Percentiles rank a stretch among this genome's conserved stretches.
Conservation (phyloP, 305 asterid species). For the Salvia sclarea region DNA sequence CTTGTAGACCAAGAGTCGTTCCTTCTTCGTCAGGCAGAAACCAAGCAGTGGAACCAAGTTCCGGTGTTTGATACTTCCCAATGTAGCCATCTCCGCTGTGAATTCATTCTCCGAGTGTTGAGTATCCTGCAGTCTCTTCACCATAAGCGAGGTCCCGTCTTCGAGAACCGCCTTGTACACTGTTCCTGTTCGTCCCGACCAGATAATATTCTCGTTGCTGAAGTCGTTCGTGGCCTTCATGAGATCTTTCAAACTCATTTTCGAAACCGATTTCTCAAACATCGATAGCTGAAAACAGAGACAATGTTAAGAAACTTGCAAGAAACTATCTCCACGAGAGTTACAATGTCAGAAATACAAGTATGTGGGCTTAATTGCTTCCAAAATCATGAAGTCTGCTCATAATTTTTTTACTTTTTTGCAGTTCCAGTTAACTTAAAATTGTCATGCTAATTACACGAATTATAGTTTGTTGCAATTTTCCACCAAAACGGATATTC, state of each 20-base stretch:
- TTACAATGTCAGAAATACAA: background rate
- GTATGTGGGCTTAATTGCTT: background rate
- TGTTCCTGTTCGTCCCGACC: slow-evolving; percentile 78
- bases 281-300: slow-evolving; percentile 66
- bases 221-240: slow-evolving; percentile 85
- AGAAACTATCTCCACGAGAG: background rate
- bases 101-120: slow-evolving; percentile 85
- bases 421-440: too few species aligned
- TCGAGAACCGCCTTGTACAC: slow-evolving; percentile 72
- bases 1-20: slow-evolving; percentile 73
- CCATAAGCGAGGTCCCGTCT: slow-evolving; percentile 77
- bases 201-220: slow-evolving; percentile 74
- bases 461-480: too few species aligned
- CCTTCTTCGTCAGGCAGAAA: slow-evolving; percentile 69
- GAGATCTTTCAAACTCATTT: slow-evolving; percentile 82
- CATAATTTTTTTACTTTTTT: too few species aligned
- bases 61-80: slow-evolving; percentile 71
- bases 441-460: too few species aligned
- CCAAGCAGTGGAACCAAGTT: slow-evolving; percentile 91
- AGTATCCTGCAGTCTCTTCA: slow-evolving; percentile 75
- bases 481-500: too few species aligned
- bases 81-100: slow-evolving; percentile 65
- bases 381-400: background rate
- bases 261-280: slow-evolving; percentile 78
- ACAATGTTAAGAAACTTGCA: background rate